Evolutionary conservation across 306 rosid genomes (phyloP), one percentile per base, ranked within the genome.

Genomic region (Adenanthera pavonina): DNA sequence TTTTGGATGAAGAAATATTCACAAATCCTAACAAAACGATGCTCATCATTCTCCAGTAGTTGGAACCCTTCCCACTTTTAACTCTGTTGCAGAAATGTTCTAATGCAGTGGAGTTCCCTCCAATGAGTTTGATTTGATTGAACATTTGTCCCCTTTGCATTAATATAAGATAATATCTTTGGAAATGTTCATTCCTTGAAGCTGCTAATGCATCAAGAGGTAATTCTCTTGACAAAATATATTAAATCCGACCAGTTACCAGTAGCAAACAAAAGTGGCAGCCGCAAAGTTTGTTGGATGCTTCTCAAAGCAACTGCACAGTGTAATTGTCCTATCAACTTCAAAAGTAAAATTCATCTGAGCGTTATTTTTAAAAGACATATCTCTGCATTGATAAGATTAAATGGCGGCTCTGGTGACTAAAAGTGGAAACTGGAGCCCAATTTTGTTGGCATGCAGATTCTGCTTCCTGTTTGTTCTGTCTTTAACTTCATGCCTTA

Each of bases 311-410:
- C 49, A 74, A 80, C 72, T 84, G 68, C 79, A 16, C 11, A 77
- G 68, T 84, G 80, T 20, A 33, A 75, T 68, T 72, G 80, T 81
- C 86, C 83, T 72, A 81, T 83, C 89, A 85, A 85, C 52, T 76
- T 73, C 3, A 3, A 87, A 87, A 86, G 86, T 71, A 33, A 56
- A 82, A 80, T 80, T 84, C 82, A 56, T 30, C 66, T 46, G 52
- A 33, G 59, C 87, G 84, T 89, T 82, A 75, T 69, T 82, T 69
- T 76, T 52, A 35, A 74, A 74, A 53, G 57, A 56, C 78, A 85
- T 76, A 88, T 60, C 62, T 71, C 66, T 54, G 34, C 62, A 67
- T 10, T 79, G 59, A 77, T 74, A 66, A 69, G 36, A 48, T 40
- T 65, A 76, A 20, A 81, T 78, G 66, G 80, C 44, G 80, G 80